Evolutionary conservation across 1,284 basidiomycete species (phyloP), one percentile per base, ranked within the genome.

Genomic region (Abortiporus biennis): DNA sequence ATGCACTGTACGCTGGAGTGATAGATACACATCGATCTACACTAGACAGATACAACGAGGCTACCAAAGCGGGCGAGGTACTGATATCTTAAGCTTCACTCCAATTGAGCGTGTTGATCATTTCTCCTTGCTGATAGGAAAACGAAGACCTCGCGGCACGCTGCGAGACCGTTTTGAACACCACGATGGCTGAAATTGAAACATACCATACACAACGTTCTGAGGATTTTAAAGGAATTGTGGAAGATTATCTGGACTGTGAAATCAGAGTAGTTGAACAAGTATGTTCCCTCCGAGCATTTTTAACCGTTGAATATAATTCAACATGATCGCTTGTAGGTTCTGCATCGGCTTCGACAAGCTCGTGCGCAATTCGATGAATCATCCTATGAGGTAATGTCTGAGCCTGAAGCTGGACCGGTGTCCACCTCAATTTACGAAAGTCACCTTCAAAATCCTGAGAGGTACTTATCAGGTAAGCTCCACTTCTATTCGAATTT

Each of bases 101-200:
- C n/a, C 19, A 30, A 15, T 9, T 6, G 15, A 8, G 22, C 2
- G 16, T 30, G 3, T 32, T 48, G 27, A 29, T 29, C n/a, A n/a
- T 9, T n/a, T 29, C 19, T 9, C 27, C 11, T 32, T 40, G n/a
- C n/a, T n/a, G 38, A 9, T 44, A 84, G 80, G 59, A 69, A n/a
- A 68, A 81, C 49, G 77, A 81, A 43, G 80, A 83, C 13, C 62
- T 84, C 46, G 76, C 80, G 1, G 69, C 78, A 2, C 75, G 89
- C 15, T 92, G 86, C 58, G 90, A 93, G 63, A 92, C 90, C 0
- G 86, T 92, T 5, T 64, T 93, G 19, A 92, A 92, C 58, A 81
- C 81, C 3, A 91, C 90, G 0, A 83, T 90, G 76, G 85, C 88
- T 3, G 90, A 92, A 64, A 80, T 92, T 71, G 84, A 89, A 44